Conservation (phyloP, 1,284 basidiomycete genomes). For the Irpex lacteus region DNA sequence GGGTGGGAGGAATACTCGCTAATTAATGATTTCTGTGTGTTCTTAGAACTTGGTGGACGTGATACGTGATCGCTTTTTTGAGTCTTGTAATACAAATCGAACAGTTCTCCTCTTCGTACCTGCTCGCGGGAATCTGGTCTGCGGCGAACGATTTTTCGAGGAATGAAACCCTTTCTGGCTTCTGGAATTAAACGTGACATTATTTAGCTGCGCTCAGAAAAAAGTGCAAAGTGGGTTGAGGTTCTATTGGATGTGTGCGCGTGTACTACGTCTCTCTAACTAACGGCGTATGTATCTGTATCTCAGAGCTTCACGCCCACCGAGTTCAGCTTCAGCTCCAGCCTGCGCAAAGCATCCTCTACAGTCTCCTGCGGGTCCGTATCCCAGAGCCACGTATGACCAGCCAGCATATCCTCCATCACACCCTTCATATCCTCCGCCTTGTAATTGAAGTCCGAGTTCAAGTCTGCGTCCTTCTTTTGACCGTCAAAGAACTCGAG, state of each 20-base stretch:
- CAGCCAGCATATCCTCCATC: background rate
- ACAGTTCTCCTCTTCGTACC: background rate
- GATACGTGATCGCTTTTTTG: background rate
- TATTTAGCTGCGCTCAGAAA: too few relatives aligned
- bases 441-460: background rate
- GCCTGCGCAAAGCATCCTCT: background rate
- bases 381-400: background rate
- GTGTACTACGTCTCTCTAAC: too few relatives aligned
- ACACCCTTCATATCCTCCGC: background rate
- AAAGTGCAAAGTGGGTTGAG: too few relatives aligned
- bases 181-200: background rate
- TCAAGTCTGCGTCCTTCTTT: background rate
- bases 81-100: background rate
- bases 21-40: background rate
- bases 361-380: background rate
- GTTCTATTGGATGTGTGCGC: too few relatives aligned
- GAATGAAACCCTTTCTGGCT: background rate
- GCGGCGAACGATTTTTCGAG: background rate
- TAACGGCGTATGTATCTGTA: background rate
- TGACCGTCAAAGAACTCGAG: background rate
- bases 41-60: background rate
- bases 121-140: background rate
- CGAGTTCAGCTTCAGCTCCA: background rate
- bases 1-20: background rate
- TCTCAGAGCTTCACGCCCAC: background rate